Percentiles rank a stretch among this genome's conserved stretches.
These are phyloP conservation scores for Trichocladium antarcticum DNA, from an alignment of 495 filamentous ascomycete genomes.

Conservation along the genomic window DNA sequence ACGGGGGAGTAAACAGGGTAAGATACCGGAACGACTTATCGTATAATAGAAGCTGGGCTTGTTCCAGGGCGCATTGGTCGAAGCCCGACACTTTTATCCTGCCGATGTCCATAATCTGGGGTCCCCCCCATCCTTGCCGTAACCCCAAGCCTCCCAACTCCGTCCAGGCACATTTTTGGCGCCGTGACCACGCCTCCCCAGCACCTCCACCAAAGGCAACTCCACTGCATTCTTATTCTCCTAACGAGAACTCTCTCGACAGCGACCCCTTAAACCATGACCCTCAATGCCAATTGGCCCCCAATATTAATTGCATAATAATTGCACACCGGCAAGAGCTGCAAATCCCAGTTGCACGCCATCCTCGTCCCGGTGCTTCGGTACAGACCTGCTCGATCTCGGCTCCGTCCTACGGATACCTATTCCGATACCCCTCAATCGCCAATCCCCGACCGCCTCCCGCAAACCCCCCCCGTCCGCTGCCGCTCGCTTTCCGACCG, in stretches of 20 bases:
- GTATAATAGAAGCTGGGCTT: too few relatives aligned
- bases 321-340: not conserved
- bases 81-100: not conserved
- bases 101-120: not conserved
- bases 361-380: not conserved
- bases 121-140: conserved; percentile 1
- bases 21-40: not conserved
- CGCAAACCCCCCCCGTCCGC: not conserved
- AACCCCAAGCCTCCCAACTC: not conserved
- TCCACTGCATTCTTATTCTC: not conserved
- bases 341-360: not conserved
- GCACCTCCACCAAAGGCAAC: not conserved
- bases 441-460: not conserved
- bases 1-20: not conserved
- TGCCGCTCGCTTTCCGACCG: not conserved
- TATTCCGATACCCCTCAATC: conserved; percentile 6
- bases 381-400: not conserved
- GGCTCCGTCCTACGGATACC: too few relatives aligned
- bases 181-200: conserved; percentile 1
- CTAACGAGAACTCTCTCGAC: not conserved
- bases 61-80: not conserved
- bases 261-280: not conserved
- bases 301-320: not conserved
- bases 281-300: not conserved
- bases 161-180: not conserved